Evolutionary conservation across 345 rosid species (phyloP).

Genomic region (Brassica carinata): DNA sequence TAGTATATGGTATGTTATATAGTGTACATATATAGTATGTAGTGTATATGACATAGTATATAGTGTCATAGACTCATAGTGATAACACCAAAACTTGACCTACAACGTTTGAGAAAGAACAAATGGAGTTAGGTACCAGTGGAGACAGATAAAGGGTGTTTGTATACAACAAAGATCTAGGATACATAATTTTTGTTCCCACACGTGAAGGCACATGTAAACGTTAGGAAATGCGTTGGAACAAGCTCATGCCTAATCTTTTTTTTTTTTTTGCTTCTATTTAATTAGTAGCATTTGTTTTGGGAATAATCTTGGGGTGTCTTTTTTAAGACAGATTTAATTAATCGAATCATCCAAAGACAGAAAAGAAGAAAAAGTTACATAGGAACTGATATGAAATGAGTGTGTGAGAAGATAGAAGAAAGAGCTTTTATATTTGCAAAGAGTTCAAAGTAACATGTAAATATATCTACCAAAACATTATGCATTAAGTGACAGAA

Average conservation of each 20-base stretch:
- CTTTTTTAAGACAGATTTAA: not conserved
- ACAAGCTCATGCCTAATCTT: not conserved
- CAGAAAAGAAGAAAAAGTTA: not conserved
- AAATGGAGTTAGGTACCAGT: not conserved
- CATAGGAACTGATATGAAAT: not conserved
- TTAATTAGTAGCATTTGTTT: not conserved
- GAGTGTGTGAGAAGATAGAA: not conserved
- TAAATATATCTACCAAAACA: not conserved
- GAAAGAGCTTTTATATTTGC: not conserved
- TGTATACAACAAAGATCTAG: not conserved
- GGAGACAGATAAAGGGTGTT: not conserved
- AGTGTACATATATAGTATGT: not conserved
- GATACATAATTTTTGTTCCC: not conserved
- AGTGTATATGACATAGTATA: not conserved
- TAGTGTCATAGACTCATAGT: not conserved
- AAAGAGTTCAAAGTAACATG: not conserved
- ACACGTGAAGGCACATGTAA: not conserved
- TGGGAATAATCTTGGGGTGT: not conserved
- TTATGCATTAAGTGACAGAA: not conserved
- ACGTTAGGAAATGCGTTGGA: not conserved
- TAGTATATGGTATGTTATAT: not conserved
- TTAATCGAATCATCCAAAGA: not conserved
- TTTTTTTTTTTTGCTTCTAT: not conserved
- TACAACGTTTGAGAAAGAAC: not conserved
- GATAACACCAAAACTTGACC: conserved; percentile 19